Evolutionary conservation across 2,329 filamentous ascomycete genomes (phyloP), one percentile per base, ranked within the genome.

Genomic region (Sclerotinia nivalis): DNA sequence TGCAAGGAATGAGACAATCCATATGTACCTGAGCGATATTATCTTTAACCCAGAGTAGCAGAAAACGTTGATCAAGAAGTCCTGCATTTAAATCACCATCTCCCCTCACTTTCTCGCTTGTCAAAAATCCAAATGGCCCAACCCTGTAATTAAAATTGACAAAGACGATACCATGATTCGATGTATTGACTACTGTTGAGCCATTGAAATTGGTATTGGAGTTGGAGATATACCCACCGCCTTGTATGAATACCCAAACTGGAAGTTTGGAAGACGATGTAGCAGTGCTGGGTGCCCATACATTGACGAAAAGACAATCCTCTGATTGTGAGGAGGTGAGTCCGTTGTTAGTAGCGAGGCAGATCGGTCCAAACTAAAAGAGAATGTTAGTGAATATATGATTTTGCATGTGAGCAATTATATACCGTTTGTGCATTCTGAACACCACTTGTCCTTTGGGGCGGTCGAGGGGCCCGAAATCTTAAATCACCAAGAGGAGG

Each of bases 131-230:
- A 74, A 86, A 86, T 0, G 86, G 79, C 0, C 87, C 88, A 9
- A 91, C 85, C 9, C 89, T 84, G 75, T 89, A 89, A 78, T 88
- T 88, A 77, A 89, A 88, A 74, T 85, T 86, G 62, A 89, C 86
- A 68, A 86, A 82, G 20, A 89, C 79, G 61, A 89, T 80, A 71
- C 80, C 82, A 37, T 80, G 74, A 20, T 77, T 80, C 0, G 85
- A 86, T 72, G 76, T 76, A 40, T 80, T 76, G 34, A 87, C 80
- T 4, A 86, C 79, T 34, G 80, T 78, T 0, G 82, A 81, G 45
- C 84, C 85, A 75, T 87, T 85, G 77, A 82, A 85, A 76, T 85
- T 84, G 20, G 80, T 79, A 70, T 86, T 87, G n/a, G 81, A 78
- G 69, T 85, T 83, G 22, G 73, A 71, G 0, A 79, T 79, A 70